Percentiles rank a stretch among this genome's conserved stretches.
phyloP scores from a whole-genome alignment of 129 eudicot species.

The Saposhnikovia divaricata region DNA sequence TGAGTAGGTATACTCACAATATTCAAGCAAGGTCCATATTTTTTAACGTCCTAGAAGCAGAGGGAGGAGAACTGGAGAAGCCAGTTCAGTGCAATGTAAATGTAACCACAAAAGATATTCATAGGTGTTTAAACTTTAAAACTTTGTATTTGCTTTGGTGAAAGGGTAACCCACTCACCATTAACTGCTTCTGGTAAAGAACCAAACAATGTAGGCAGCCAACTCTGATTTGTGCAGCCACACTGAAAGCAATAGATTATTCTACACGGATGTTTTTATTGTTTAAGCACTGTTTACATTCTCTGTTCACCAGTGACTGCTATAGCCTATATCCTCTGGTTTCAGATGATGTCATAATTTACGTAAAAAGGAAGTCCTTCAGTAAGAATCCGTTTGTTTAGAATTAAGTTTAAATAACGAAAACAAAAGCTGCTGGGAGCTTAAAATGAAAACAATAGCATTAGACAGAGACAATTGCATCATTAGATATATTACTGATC shows the following conservation, averaged over 20 bases:
- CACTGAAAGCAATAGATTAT: not conserved
- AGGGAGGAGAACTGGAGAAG: not conserved
- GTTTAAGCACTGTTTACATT: not conserved
- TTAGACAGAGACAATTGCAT: not conserved
- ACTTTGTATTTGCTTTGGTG: not conserved
- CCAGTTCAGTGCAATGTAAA: not conserved
- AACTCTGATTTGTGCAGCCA: not conserved
- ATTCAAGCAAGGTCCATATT: not conserved
- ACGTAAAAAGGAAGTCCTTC: not conserved
- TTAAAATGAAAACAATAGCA: not conserved
- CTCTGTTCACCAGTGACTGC: not conserved
- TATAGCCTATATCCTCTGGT: not conserved
- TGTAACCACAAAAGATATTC: not conserved
- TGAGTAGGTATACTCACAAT: too few relatives aligned
- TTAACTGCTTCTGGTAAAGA: not conserved
- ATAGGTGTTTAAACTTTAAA: not conserved
- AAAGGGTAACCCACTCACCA: not conserved
- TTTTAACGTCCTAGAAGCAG: not conserved
- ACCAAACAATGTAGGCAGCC: not conserved
- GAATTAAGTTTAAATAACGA: not conserved
- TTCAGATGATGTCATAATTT: not conserved
- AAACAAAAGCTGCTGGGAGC: not conserved
- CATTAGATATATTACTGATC: not conserved
- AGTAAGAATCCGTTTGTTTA: not conserved
- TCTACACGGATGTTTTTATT: not conserved